Base-by-base conservation (phyloP, 1,284 basidiomycete species). In the Apiotrichum akiyoshidainum region DNA sequence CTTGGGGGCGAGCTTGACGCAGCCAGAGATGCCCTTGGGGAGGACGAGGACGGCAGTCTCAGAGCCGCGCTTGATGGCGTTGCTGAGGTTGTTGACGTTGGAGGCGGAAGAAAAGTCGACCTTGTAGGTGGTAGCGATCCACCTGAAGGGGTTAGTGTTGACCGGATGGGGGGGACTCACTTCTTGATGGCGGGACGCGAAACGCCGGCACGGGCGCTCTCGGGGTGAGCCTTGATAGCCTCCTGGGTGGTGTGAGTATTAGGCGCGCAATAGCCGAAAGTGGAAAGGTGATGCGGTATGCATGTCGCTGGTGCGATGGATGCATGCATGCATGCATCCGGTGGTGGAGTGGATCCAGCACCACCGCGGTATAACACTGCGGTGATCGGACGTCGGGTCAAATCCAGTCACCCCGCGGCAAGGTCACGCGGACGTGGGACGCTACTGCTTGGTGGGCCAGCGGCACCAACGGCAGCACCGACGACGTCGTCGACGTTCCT, bases 101-200 rank as follows among this genome's bases (percentile, higher is more conserved):
- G 88, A 84, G 60, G 85, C 82, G 39, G 76, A 70, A 59, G 85
- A 87, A 64, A 92, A 86, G 68, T 86, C 85, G 55, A 93, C 81
- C 71, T 87, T 86, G 80, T 92, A 92, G 66, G 82, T 84, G 66
- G 87, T 85, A 67, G 87, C 86, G 42, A 89, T 84, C 75, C 80
- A 92, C 85, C 89, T 78, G 67, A 45, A 45, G 54, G 50, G 52
- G 34, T 53, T 26, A 48, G 64, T 65, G 57, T n/a, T n/a, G 65
- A 58, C 65, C 65, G 67, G 19, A 64, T 62, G 52, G 57, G 63
- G 21, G 16, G 14, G 58, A 79, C 82, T 69, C 68, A 87, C 92
- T 92, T 94, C 85, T 95, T 95, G 81, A 96, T 91, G 72, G 88
- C 86, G 60, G 88, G 89, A 57, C 92, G 88, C 68, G 91, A 93